Evolutionary conservation across 2,329 filamentous ascomycete genomes (phyloP), one percentile per base, ranked within the genome.

Genomic region (Phialophora verrucosa): DNA sequence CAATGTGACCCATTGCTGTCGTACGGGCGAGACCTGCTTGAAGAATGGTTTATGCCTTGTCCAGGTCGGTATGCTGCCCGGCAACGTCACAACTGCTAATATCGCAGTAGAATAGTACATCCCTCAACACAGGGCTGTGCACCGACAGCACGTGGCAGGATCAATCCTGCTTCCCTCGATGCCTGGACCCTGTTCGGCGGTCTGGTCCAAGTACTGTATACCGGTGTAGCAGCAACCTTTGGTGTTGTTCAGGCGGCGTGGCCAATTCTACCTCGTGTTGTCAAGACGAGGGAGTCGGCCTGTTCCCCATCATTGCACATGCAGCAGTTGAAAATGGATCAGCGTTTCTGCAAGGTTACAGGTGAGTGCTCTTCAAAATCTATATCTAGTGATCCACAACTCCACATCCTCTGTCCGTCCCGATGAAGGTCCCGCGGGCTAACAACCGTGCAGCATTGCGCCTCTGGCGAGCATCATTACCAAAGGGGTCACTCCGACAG

Each of bases 81-180:
- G 3, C 27, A 50, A 8, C 31, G 17, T 50, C 20, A 25, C 31
- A n/a, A 56, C n/a, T 11, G 25, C 29, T 50, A n/a, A 57, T 31
- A 20, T 63, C 17, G 25, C 12, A 27, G 49, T 38, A 63, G 60
- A 49, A 53, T 8, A 31, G 23, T 54, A 64, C 62, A 11, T 50
- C 54, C 23, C 62, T 64, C 14, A 64, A 38, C 23, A 53, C 62
- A 12, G 62, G 62, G 10, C 17, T 64, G 27, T 63, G 61, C 25
- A 64, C 62, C 17, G 62, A 64, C 44, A 59, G 62, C 32, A 64
- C 62, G 20, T 64, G 62, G 62, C 54, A 44, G 23, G 62, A 64
- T 17, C 31, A 63, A 12, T 23, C 61, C 10, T 64, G 62, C 44
- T 58, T 64, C 23, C 62, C 42, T 12, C 44, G 47, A 17, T 64